A percentile compares a stretch with the other conserved stretches of the same genome.
Evolutionary conservation across 176 grass and related monocot species (phyloP).

Genomic region (Dendrocalamus sinicus): DNA sequence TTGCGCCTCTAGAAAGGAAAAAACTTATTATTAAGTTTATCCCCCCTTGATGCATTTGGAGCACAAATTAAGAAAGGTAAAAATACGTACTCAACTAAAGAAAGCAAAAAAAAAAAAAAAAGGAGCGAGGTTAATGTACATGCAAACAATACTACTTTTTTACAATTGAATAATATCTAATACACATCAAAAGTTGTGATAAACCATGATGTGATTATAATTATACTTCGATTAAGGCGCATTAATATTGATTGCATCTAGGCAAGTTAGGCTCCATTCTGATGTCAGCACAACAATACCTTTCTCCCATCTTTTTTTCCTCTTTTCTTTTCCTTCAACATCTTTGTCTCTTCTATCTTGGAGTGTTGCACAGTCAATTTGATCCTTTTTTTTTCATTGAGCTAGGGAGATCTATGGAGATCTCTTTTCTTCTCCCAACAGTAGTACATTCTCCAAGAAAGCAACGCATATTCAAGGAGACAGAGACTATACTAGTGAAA

Average conservation of each 20-base stretch:
- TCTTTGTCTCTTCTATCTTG: conserved; percentile 48
- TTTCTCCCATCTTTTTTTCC: conserved; percentile 45
- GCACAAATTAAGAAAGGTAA: conserved; percentile 20
- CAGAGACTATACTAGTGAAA: conserved; percentile 57
- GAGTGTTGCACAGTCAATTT: conserved; percentile 37
- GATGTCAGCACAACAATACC: conserved; percentile 64
- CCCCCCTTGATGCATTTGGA: conserved; percentile 16
- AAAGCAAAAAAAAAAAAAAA: conserved; percentile 28
- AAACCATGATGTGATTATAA: conserved; percentile 54
- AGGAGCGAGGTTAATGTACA: conserved; percentile 56
- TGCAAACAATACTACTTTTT: conserved; percentile 59
- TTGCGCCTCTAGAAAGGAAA: not conserved
- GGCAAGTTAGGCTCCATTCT: conserved; percentile 50
- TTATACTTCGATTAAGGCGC: conserved; percentile 63
- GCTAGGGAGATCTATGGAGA: conserved; percentile 45
- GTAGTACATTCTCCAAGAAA: conserved; percentile 59
- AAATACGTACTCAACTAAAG: conserved; percentile 33
- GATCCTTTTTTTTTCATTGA: conserved; percentile 17
- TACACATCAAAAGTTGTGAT: conserved; percentile 53
- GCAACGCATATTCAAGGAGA: conserved; percentile 51
- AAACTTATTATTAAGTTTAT: conserved; percentile 9
- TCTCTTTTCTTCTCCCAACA: conserved; percentile 43
- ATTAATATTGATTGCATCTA: conserved; percentile 61
- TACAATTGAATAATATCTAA: conserved; percentile 67
- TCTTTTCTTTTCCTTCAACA: conserved; percentile 24